Conservation (phyloP, 768 basidiomycete species). For the Hirschioporus abietinus region DNA sequence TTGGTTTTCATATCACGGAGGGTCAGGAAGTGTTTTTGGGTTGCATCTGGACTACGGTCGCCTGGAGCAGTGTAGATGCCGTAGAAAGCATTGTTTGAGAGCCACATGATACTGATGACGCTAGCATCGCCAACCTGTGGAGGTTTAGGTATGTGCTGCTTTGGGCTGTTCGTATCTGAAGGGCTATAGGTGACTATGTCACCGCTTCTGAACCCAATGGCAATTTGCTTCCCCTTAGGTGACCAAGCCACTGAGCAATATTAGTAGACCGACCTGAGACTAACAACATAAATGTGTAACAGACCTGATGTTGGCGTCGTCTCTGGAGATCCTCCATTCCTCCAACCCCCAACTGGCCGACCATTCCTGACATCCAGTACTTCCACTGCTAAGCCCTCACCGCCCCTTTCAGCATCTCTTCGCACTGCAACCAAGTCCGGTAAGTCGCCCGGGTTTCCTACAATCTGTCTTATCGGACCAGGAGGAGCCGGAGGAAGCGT, state of each 20-base stretch:
- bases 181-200: slow-evolving; percentile 66
- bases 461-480: slow-evolving; percentile 45
- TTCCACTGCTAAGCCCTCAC: slow-evolving; percentile 42
- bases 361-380: slow-evolving; percentile 54
- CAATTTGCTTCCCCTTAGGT: slow-evolving; percentile 80
- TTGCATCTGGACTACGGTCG: slow-evolving; percentile 34
- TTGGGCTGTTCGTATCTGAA: slow-evolving; percentile 44
- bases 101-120: slow-evolving; percentile 57
- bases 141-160: slow-evolving; percentile 54
- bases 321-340: slow-evolving; percentile 41
- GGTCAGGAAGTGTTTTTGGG: slow-evolving; percentile 37
- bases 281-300: slow-evolving; percentile 19
- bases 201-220: slow-evolving; percentile 65
- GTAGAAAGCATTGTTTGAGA: slow-evolving; percentile 64
- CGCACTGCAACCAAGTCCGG: slow-evolving; percentile 58
- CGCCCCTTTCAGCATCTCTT: slow-evolving; percentile 27
- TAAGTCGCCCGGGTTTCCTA: slow-evolving; percentile 61
- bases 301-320: slow-evolving; percentile 55
- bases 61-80: slow-evolving; percentile 53
- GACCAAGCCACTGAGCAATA: slow-evolving; percentile 69
- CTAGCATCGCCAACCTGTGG: slow-evolving; percentile 42
- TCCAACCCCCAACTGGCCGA: slow-evolving; percentile 43
- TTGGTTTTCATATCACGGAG: slow-evolving; percentile 38
- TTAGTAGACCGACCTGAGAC: slow-evolving; percentile 12
- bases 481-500: slow-evolving; percentile 39